A percentile compares a stretch with the other conserved stretches of the same genome.
phyloP scores from a whole-genome alignment of 2,329 filamentous ascomycete genomes.

The Curvularia hawaiiensis region DNA sequence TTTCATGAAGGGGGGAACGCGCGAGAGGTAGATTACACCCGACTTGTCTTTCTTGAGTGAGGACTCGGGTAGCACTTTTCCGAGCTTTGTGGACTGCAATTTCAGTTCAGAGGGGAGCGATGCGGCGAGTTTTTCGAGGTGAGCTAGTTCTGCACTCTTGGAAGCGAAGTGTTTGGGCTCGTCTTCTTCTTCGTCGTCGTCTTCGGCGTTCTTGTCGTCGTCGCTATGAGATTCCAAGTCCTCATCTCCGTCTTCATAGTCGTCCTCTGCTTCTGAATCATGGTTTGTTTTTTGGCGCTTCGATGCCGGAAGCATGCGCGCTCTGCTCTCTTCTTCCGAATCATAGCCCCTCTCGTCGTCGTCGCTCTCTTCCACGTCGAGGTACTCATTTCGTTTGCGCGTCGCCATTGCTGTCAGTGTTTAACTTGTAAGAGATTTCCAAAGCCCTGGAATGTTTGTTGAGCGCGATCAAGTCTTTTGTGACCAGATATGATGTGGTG shows the following conservation, averaged over 20 bases:
- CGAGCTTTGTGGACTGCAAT: conserved; percentile 31
- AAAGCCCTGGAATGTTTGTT: background rate
- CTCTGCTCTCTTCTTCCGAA: conserved; percentile 72
- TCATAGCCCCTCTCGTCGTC: conserved; percentile 61
- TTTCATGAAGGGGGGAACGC: conserved; percentile 89
- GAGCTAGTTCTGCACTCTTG: conserved; percentile 38
- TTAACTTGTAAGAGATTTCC: background rate
- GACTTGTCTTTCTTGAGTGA: conserved; percentile 71
- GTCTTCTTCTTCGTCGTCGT: conserved; percentile 28
- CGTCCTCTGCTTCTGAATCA: conserved; percentile 37
- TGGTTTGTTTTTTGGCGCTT: conserved; percentile 68
- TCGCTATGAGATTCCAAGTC: conserved; percentile 34
- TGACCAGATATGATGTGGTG: background rate
- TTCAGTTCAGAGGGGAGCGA: conserved; percentile 45
- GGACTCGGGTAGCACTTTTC: conserved; percentile 38
- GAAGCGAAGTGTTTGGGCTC: conserved; percentile 32
- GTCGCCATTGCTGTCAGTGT: conserved; percentile 59
- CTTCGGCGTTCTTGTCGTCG: conserved; percentile 12
- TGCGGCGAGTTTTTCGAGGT: conserved; percentile 39
- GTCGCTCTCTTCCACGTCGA: conserved; percentile 58
- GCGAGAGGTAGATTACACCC: conserved; percentile 82
- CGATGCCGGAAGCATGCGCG: conserved; percentile 57
- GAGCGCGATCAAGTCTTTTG: background rate
- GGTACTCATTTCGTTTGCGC: conserved; percentile 74
- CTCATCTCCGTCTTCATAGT: conserved; percentile 27